phyloP scores from a whole-genome alignment of 2,329 filamentous ascomycete species.

The Pseudofabraea citricarpa region DNA sequence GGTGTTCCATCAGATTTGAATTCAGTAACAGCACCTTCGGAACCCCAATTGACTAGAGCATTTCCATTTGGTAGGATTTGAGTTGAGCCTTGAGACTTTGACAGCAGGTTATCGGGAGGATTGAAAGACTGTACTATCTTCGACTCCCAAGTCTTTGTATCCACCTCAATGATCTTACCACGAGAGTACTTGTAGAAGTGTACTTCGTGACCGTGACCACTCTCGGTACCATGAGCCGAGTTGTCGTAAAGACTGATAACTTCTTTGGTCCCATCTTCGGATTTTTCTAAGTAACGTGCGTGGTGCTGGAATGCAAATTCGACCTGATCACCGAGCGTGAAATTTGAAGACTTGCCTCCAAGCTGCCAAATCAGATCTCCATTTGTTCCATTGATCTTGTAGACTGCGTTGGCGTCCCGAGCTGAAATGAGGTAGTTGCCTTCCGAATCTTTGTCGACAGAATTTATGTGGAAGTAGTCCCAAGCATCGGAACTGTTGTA shows the following conservation, averaged over 20 bases:
- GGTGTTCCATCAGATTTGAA: conserved; percentile 26
- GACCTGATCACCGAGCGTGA: conserved; percentile 36
- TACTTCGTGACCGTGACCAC: conserved; percentile 8
- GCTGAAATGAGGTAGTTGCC: conserved; percentile 44
- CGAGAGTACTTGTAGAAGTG: conserved; percentile 11
- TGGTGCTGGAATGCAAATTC: conserved; percentile 47
- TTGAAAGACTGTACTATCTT: conserved; percentile 14
- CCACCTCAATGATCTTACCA: conserved; percentile 18
- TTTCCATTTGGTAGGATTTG: conserved; percentile 21
- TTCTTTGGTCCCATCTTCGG: conserved; percentile 8
- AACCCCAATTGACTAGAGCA: conserved; percentile 20
- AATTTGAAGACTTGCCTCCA: conserved; percentile 38
- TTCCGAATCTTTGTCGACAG: conserved; percentile 32
- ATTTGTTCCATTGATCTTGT: conserved; percentile 40
- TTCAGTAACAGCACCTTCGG: conserved; percentile 17
- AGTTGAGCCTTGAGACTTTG: conserved; percentile 17
- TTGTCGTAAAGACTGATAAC: conserved; percentile 22
- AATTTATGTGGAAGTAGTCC: conserved; percentile 32
- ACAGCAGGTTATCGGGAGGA: conserved; percentile 15
- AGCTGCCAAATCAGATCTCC: conserved; percentile 44
- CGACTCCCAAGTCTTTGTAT: conserved; percentile 13
- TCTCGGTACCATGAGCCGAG: conserved; percentile 10
- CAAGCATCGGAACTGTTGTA: conserved; percentile 35
- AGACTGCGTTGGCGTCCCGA: conserved; percentile 39
- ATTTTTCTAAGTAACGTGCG: conserved; percentile 33